Evolutionary conservation across 768 basidiomycete species (phyloP).

Genomic region (Suillus fuscotomentosus): DNA sequence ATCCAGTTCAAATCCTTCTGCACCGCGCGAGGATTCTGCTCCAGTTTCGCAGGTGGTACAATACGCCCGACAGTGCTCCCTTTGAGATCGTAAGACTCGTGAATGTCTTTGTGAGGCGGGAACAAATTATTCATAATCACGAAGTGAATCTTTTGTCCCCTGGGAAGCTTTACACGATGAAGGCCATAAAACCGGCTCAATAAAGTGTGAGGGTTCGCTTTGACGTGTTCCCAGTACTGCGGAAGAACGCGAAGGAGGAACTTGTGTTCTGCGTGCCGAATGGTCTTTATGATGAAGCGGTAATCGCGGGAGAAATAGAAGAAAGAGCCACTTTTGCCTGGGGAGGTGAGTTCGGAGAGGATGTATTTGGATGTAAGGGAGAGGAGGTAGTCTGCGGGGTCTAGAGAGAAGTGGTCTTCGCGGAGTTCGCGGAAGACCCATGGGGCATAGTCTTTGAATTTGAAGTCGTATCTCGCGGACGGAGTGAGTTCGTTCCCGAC

Average conservation of each 20-base stretch:
- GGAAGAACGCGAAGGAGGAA: slow-evolving; percentile 85
- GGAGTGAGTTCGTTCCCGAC: slow-evolving; percentile 98
- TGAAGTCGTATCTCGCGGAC: slow-evolving; percentile 98
- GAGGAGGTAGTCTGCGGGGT: slow-evolving; percentile 96
- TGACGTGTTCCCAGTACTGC: slow-evolving; percentile 82
- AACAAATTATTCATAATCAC: slow-evolving; percentile 99
- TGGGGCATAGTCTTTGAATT: slow-evolving; percentile 99
- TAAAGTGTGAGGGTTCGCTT: slow-evolving; percentile 89
- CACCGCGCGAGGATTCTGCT: slow-evolving; percentile 81
- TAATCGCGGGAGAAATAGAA: slow-evolving; percentile 99
- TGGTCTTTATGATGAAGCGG: slow-evolving; percentile 99
- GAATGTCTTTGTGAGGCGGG: slow-evolving; percentile 94
- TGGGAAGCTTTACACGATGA: slow-evolving; percentile 94
- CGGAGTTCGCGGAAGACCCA: slow-evolving; percentile 97
- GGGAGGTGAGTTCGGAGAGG: slow-evolving; percentile 94
- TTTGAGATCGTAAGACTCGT: slow-evolving; percentile 97
- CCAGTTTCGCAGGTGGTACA: slow-evolving; percentile 80
- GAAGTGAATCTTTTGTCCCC: slow-evolving; percentile 95
- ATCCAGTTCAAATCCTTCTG: slow-evolving; percentile 99
- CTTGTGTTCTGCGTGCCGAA: slow-evolving; percentile 91
- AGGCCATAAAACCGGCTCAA: slow-evolving; percentile 95
- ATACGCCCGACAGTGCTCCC: slow-evolving; percentile 88
- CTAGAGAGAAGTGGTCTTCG: slow-evolving; percentile 91
- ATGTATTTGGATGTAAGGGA: slow-evolving; percentile 98
- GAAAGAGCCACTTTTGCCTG: slow-evolving; percentile 97